Percentiles rank a stretch among this genome's conserved stretches.
Evolutionary conservation across 805 yeast species (phyloP).

Genomic region (Myxozyma geophila): DNA sequence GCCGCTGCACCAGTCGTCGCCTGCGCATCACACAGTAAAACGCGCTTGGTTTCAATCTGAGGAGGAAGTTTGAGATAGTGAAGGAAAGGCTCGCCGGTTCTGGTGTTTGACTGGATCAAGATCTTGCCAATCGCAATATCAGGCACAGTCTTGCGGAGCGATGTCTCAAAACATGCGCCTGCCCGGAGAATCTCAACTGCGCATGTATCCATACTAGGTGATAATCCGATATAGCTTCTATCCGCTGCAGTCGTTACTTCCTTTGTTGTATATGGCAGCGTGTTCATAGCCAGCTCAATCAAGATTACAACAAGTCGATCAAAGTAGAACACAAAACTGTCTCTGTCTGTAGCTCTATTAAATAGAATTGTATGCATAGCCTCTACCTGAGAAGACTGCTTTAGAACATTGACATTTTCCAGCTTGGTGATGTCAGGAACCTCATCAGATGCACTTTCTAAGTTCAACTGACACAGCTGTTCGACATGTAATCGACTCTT

Average conservation of each 20-base stretch:
- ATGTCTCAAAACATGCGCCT: conserved; percentile 88
- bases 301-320: conserved; percentile 78
- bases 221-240: conserved; percentile 39
- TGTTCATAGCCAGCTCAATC: conserved; percentile 51
- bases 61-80: conserved; percentile 79
- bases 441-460: conserved; percentile 20
- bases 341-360: conserved; percentile 58
- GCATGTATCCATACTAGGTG: conserved; percentile 40
- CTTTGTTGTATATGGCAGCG: conserved; percentile 48
- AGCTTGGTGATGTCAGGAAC: conserved; percentile 12
- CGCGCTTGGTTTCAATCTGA: conserved; percentile 40
- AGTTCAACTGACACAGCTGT: conserved; percentile 54
- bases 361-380: conserved; percentile 76
- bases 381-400: conserved; percentile 63
- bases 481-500: conserved; percentile 73
- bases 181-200: conserved; percentile 55
- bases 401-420: conserved; percentile 43
- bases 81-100: conserved; percentile 92
- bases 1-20: conserved; percentile 91
- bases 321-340: conserved; percentile 84
- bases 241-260: conserved; percentile 53
- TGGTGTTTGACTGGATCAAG: conserved; percentile 82
- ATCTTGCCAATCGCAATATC: conserved; percentile 80
- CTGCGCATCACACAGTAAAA: conserved; percentile 83
- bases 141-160: conserved; percentile 76